A percentile compares a stretch with the other conserved stretches of the same genome.
Conservation (phyloP, 1,284 basidiomycete genomes). For the Ustilago hordei region DNA sequence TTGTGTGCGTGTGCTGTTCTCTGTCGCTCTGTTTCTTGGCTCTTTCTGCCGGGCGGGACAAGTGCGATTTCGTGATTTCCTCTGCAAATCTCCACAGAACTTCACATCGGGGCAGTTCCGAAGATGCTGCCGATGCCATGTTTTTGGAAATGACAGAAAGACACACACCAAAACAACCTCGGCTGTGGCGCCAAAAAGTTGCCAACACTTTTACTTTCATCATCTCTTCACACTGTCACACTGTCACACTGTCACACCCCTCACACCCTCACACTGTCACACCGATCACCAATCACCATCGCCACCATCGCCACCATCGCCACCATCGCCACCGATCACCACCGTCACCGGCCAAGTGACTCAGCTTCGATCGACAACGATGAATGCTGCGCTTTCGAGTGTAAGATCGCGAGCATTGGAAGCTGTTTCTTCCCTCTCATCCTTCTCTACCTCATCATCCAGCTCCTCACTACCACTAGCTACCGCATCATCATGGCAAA, state of each 20-base stretch:
- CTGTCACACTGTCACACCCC: too few species aligned
- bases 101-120: background rate
- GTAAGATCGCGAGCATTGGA: conserved; percentile 38
- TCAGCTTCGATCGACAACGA: conserved; percentile 7
- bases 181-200: background rate
- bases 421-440: conserved; percentile 20
- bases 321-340: background rate
- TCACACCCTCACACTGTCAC: too few species aligned
- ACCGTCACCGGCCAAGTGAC: background rate
- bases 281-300: conserved; percentile 7
- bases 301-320: background rate
- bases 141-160: background rate
- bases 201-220: background rate
- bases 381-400: conserved; percentile 37
- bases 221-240: background rate
- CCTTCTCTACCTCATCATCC: background rate
- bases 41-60: too few species aligned
- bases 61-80: too few species aligned
- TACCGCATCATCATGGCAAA: conserved; percentile 12
- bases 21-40: background rate
- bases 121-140: conserved; percentile 1
- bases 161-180: background rate
- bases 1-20: background rate
- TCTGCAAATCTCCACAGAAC: background rate
- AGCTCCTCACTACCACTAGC: background rate